Percentiles rank a stretch among this genome's conserved stretches.
phyloP scores from a whole-genome alignment of 345 rosid species.

The Pugionium dolabratum region DNA sequence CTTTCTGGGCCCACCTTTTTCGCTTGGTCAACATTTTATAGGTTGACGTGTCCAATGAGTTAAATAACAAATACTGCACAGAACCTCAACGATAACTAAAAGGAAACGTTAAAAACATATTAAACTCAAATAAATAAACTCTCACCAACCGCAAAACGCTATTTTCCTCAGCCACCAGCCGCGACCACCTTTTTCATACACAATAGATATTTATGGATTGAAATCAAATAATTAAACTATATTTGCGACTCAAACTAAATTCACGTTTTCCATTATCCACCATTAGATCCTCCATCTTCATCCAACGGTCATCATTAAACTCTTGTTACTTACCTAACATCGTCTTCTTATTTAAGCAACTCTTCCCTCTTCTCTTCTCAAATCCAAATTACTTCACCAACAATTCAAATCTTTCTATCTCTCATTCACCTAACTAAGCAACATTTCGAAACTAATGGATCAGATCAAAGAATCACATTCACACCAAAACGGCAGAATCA shows the following conservation, averaged over 20 bases:
- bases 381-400: constrained; percentile 22
- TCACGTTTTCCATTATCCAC: constrained; percentile 31
- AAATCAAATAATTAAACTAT: no score
- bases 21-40: constrained; percentile 8
- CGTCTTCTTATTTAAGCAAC: constrained; percentile 33
- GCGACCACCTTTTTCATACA: background rate
- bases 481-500: constrained; percentile 15
- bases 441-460: background rate
- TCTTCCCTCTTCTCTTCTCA: constrained; percentile 29
- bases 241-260: constrained; percentile 28
- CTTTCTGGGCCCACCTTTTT: background rate
- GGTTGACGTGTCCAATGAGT: constrained; percentile 7
- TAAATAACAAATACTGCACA: background rate
- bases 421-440: background rate
- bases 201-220: no score
- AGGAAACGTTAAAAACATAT: no score
- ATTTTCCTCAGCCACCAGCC: background rate
- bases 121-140: no score
- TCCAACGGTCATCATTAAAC: constrained; percentile 35
- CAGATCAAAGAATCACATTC: constrained; percentile 20
- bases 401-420: constrained; percentile 13
- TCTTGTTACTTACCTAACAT: constrained; percentile 36
- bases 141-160: background rate
- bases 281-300: constrained; percentile 20
- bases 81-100: no score